These are phyloP conservation scores for Spencermartinsiella europaea DNA, from an alignment of 805 yeast genomes.

Conservation along the genomic window DNA sequence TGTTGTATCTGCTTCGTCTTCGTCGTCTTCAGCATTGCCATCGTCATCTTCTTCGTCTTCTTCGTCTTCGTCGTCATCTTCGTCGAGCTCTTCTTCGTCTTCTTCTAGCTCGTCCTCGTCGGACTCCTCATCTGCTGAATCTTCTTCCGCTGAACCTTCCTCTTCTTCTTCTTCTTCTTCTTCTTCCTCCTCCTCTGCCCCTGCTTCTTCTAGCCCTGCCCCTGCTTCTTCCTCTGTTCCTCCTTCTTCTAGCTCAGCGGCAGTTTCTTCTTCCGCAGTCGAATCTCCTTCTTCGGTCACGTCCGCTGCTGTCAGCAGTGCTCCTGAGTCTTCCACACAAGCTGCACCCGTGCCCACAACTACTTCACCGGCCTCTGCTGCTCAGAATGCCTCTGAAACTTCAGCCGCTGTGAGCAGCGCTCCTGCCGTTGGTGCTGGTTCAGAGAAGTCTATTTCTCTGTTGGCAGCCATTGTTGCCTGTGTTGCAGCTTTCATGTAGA, in stretches of 20 bases:
- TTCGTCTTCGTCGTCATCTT: conserved; percentile 13
- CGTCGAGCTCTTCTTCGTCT: conserved; percentile 9
- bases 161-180: conserved; percentile 1
- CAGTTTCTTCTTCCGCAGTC: conserved; percentile 15
- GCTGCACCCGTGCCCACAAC: conserved; percentile 23
- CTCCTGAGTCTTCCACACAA: conserved; percentile 17
- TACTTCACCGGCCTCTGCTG: conserved; percentile 17
- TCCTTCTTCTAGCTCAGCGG: conserved; percentile 10
- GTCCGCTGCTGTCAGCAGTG: conserved; percentile 7
- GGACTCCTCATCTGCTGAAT: conserved; percentile 7
- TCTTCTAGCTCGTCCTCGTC: conserved; percentile 5
- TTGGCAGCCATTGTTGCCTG: conserved; percentile 3
- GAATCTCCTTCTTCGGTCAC: conserved; percentile 8
- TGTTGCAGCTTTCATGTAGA: background rate
- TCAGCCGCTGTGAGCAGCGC: background rate
- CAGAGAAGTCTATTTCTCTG: background rate
- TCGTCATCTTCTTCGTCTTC: conserved; percentile 14
- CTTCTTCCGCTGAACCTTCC: conserved; percentile 1
- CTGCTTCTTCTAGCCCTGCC: conserved; percentile 9
- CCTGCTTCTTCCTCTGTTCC: conserved; percentile 8
- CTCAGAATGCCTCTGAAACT: conserved; percentile 3
- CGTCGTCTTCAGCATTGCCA: conserved; percentile 4
- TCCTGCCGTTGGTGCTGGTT: conserved; percentile 4
- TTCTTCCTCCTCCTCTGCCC: conserved; percentile 6
- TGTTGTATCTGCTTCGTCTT: conserved; percentile 5